phyloP scores from a whole-genome alignment of 768 basidiomycete genomes.

The Russula olivacea region DNA sequence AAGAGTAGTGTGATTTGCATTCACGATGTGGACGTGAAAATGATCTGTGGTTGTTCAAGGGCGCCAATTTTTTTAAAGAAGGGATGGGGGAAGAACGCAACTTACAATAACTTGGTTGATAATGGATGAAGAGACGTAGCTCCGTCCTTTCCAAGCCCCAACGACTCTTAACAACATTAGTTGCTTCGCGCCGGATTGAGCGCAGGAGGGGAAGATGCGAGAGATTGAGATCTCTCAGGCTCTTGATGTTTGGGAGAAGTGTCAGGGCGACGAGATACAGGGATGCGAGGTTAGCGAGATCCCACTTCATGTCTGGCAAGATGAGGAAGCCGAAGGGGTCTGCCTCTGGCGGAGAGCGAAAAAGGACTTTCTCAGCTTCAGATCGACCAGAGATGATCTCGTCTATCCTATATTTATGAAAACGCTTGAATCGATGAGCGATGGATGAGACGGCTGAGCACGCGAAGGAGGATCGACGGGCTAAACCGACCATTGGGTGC shows the following conservation, averaged over 20 bases:
- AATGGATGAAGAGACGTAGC: constrained; percentile 82
- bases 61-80: neutral
- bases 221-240: constrained; percentile 67
- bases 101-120: constrained; percentile 94
- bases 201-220: constrained; percentile 62
- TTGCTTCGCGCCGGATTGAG: constrained; percentile 54
- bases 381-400: constrained; percentile 74
- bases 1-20: constrained; percentile 55
- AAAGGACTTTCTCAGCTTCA: constrained; percentile 69
- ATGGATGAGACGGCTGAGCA: neutral
- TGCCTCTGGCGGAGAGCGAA: constrained; percentile 40
- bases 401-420: constrained; percentile 57
- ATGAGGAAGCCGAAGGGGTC: constrained; percentile 61
- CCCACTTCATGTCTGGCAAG: constrained; percentile 97
- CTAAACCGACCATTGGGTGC: constrained; percentile 91
- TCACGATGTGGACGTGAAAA: constrained; percentile 90
- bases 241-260: constrained; percentile 53
- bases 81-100: constrained; percentile 17
- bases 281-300: constrained; percentile 62
- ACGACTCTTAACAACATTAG: constrained; percentile 45
- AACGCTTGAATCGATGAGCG: neutral
- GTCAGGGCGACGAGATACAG: constrained; percentile 84
- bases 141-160: constrained; percentile 63
- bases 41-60: constrained; percentile 55
- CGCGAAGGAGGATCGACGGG: neutral